phyloP scores from a whole-genome alignment of 2,329 filamentous ascomycete species.

The Alternaria sp. region DNA sequence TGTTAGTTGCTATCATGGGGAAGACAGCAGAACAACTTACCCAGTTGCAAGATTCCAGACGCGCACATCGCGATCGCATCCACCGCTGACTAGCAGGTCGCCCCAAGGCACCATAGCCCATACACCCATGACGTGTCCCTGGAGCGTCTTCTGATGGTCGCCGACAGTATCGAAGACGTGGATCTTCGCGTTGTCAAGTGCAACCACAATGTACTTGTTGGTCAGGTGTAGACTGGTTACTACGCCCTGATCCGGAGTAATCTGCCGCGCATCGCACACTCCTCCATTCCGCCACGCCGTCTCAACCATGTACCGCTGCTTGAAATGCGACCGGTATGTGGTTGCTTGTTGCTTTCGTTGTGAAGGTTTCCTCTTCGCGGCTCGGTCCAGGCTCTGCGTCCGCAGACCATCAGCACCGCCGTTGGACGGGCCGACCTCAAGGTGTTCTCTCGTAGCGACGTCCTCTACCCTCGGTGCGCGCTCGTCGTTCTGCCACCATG shows the following conservation, averaged over 20 bases:
- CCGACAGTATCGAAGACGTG: slow-evolving; percentile 96
- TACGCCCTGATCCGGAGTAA: slow-evolving; percentile 94
- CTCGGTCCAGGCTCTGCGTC: slow-evolving; percentile 64
- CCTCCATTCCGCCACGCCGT: slow-evolving; percentile 95
- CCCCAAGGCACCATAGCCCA: slow-evolving; percentile 99
- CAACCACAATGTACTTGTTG: slow-evolving; percentile 94
- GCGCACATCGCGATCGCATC: slow-evolving; percentile 93
- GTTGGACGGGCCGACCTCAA: slow-evolving; percentile 47
- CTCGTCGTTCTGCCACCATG: slow-evolving; percentile 34
- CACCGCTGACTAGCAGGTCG: slow-evolving; percentile 91
- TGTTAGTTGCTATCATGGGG: slow-evolving; percentile 14
- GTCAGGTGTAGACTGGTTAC: slow-evolving; percentile 96
- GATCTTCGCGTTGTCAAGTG: slow-evolving; percentile 96
- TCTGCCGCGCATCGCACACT: slow-evolving; percentile 80
- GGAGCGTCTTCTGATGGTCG: slow-evolving; percentile 83
- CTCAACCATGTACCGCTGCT: slow-evolving; percentile 95
- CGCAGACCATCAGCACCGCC: slow-evolving; percentile 55
- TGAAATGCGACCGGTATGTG: slow-evolving; percentile 96
- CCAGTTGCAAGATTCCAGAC: slow-evolving; percentile 96
- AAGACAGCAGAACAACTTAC: slow-evolving; percentile 57
- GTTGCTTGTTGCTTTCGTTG: slow-evolving; percentile 66
- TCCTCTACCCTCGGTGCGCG: slow-evolving; percentile 39
- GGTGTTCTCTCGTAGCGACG: slow-evolving; percentile 29
- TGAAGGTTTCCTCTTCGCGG: slow-evolving; percentile 43
- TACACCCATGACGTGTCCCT: slow-evolving; percentile 98